Conservation (phyloP, 768 basidiomycete species). For the Cytidiella melzeri region DNA sequence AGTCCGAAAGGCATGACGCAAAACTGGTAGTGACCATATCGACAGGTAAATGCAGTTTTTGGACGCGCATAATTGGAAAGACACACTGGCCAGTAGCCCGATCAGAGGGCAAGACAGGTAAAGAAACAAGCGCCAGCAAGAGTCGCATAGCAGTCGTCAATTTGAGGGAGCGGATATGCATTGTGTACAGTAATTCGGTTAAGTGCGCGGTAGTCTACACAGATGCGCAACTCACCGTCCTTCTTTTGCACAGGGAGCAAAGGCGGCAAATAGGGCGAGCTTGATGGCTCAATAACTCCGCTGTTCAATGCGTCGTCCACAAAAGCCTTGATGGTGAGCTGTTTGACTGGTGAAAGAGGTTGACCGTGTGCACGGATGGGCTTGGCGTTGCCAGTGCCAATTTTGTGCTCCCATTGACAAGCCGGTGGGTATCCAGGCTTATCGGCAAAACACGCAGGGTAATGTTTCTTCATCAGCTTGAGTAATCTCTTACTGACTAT, state of each 20-base stretch:
- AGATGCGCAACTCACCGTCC: constrained; percentile 18
- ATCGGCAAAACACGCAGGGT: background rate
- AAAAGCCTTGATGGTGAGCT: constrained; percentile 28
- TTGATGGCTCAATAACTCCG: constrained; percentile 26
- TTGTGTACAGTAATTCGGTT: constrained; percentile 32
- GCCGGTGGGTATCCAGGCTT: background rate
- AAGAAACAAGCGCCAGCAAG: constrained; percentile 17
- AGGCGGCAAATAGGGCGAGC: constrained; percentile 20
- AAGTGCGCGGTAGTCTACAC: constrained; percentile 22
- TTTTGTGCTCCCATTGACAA: constrained; percentile 1
- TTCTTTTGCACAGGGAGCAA: constrained; percentile 26
- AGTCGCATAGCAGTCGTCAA: constrained; percentile 26
- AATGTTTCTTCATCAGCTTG: background rate
- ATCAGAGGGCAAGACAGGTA: constrained; percentile 34
- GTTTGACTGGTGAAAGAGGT: constrained; percentile 27
- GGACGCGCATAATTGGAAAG: constrained; percentile 31
- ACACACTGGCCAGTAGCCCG: constrained; percentile 36
- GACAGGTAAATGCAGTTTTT: constrained; percentile 34
- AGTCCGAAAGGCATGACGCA: constrained; percentile 30
- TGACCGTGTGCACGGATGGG: constrained; percentile 26
- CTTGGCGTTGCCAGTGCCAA: constrained; percentile 6
- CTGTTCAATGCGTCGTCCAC: constrained; percentile 30
- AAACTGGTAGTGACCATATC: constrained; percentile 31
- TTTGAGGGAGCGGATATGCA: constrained; percentile 28
- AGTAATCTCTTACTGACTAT: background rate